phyloP scores from a whole-genome alignment of 164 flowering plant genomes.

The Annona squamosa region DNA sequence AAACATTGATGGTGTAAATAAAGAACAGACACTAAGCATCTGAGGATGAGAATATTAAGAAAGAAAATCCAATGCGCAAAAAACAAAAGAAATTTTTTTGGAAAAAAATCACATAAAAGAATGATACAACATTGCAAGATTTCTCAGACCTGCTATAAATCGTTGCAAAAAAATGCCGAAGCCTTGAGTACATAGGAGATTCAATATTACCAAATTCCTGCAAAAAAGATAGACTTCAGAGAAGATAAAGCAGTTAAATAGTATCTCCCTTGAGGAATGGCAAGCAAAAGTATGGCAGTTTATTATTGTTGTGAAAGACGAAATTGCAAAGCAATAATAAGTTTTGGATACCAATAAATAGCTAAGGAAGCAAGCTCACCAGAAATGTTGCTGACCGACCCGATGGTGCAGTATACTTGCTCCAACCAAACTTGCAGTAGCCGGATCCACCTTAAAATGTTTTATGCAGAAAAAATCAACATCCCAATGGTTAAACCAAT shows the following conservation, averaged over 20 bases:
- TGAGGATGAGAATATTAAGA: background rate
- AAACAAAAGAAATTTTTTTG: background rate
- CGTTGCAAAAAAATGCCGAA: slow-evolving; percentile 67
- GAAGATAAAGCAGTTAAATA: background rate
- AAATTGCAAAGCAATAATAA: background rate
- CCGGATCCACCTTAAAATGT: slow-evolving; percentile 79
- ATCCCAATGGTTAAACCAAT: background rate
- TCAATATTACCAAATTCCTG: slow-evolving; percentile 97
- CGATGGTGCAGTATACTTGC: slow-evolving; percentile 68
- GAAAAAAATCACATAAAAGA: background rate
- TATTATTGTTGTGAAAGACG: background rate
- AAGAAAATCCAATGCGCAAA: background rate
- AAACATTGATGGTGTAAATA: too few relatives aligned
- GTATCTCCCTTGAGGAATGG: background rate
- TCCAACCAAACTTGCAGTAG: slow-evolving; percentile 96
- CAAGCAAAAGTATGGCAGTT: background rate
- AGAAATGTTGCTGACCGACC: slow-evolving; percentile 77
- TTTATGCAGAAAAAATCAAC: background rate
- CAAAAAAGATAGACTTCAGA: slow-evolving; percentile 13
- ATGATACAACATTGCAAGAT: background rate
- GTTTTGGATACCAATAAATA: background rate
- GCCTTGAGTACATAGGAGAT: slow-evolving; percentile 72
- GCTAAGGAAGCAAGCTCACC: slow-evolving; percentile 36
- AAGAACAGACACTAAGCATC: too few relatives aligned
- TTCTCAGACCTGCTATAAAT: slow-evolving; percentile 52